Base-by-base conservation (phyloP, 331 rosid genomes). In the Acacia pycnantha region DNA sequence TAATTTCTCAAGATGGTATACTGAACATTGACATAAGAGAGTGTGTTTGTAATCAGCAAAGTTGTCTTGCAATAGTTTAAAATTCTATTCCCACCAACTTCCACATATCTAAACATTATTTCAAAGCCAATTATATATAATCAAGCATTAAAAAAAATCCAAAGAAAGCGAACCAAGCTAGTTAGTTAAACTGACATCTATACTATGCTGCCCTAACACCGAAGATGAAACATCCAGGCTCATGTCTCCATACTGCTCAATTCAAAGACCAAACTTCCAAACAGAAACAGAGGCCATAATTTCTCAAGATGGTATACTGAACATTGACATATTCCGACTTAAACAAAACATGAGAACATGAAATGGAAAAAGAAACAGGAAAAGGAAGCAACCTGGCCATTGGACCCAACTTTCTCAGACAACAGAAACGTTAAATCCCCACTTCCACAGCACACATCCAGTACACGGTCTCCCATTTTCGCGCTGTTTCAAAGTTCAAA, bases 371-470 rank as follows among this genome's bases (percentile, higher is more conserved):
- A 1, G 43, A 8, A n/a, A 31, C 14, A 9, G 15, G 9, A 3
- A 12, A 41, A 79, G 61, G 21, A 70, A 59, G 27, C 43, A 54
- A 89, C 90, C 90, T 86, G 82, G 83, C 90, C 93, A 29, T 33
- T n/a, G 76, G 68, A 61, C 12, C 91, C 89, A 83, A 89, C 89
- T 89, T 88, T 91, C 85, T 91, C 89, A 73, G 92, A 84, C 80
- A 89, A 78, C 5, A 88, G 85, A 80, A 91, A 19, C 0, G 97
- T 82, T 64, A 93, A 90, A 85, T 93, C 97, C 50, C 99, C 98
- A 88, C 97, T 96, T 80, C 97, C 98, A 79, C 99, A 94, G 86
- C 99, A 96, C 86, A 92, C 82, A 86, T 96, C 99, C 87, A 96
- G 85, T 50, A 87, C 99, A 50, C 76, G 40, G 47, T 91, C 91